Evolutionary conservation across 2,329 filamentous ascomycete species (phyloP).

Genomic region (Fusarium sp.): DNA sequence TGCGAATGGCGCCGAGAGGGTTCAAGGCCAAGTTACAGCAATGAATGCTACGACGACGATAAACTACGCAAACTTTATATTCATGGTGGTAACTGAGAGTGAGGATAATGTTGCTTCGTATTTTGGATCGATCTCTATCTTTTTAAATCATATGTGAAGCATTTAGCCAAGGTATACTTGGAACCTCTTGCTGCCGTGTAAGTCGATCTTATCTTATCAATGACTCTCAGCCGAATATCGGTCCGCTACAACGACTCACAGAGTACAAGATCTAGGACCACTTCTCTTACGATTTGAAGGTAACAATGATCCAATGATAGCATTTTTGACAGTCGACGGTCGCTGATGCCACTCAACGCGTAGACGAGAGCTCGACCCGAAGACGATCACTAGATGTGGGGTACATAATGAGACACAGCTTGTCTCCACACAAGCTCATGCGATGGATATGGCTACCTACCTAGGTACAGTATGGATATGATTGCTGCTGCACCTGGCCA

Average conservation of each 20-base stretch:
- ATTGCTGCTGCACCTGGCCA: background rate
- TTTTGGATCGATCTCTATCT: no score
- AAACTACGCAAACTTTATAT: no score
- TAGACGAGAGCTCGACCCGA: conserved; percentile 19
- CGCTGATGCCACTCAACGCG: conserved; percentile 18
- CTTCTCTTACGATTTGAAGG: conserved; percentile 8
- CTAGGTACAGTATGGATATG: no score
- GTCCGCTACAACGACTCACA: background rate
- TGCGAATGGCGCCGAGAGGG: conserved; percentile 24
- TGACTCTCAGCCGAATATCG: background rate
- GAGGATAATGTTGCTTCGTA: no score
- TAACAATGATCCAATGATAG: conserved; percentile 15
- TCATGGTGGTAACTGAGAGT: no score
- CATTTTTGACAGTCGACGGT: conserved; percentile 17
- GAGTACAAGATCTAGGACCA: background rate
- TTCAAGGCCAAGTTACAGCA: conserved; percentile 20
- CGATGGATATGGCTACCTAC: conserved; percentile 2
- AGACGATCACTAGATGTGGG: conserved; percentile 27
- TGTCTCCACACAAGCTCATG: conserved; percentile 38
- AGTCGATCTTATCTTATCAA: background rate
- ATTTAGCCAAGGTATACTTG: background rate
- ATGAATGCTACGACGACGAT: background rate
- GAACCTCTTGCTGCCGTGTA: background rate
- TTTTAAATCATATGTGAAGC: no score
- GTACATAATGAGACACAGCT: conserved; percentile 26